Base-by-base conservation (phyloP, 441 rosid species). In the Euphorbia schlechtendalii region DNA sequence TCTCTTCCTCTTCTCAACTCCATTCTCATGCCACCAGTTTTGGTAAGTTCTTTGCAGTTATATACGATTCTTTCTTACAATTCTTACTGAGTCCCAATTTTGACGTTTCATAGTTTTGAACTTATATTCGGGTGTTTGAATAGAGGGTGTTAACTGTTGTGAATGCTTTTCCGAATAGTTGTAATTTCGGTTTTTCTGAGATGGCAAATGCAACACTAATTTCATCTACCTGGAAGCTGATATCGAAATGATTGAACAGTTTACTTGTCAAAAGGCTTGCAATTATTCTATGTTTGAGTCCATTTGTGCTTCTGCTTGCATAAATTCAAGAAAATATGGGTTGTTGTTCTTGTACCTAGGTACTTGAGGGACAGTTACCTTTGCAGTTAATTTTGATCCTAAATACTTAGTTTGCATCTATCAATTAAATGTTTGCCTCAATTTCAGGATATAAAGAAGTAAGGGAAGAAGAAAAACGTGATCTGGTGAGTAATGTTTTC, bases 11-110 rank as follows among this genome's bases (percentile, higher is more conserved):
- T 68, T 80, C 86, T 57, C 71, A 69, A 2, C 80, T 89, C 58
- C 96, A 92, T 76, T 87, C 96, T 48, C 98, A 92, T 57, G 95
- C 98, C 76, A 89, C 91, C 14, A 92, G 98, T 80, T 92, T 92
- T 34, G 98, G 98, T 92, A 77, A n/a, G 34, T 56, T 56, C 55
- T n/a, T 10, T 40, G 17, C 14, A 38, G 58, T 53, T 68, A 15
- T 15, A 21, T 49, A 21, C 11, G 48, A 34, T 53, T 18, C 15
- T 54, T 5, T 17, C 18, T 18, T 18, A 20, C 21, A 17, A 30
- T 7, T 30, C 21, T 48, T 20, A 21, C 40, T 24, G n/a, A 52
- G 18, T 34, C 25, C 41, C 15, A 27, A 22, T 54, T 54, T 14
- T 20, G 25, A 43, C 24, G 12, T 40, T 45, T 43, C 5, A 9